Conservation (phyloP, 1,284 basidiomycete genomes). For the Ganoderma leucocontextum region DNA sequence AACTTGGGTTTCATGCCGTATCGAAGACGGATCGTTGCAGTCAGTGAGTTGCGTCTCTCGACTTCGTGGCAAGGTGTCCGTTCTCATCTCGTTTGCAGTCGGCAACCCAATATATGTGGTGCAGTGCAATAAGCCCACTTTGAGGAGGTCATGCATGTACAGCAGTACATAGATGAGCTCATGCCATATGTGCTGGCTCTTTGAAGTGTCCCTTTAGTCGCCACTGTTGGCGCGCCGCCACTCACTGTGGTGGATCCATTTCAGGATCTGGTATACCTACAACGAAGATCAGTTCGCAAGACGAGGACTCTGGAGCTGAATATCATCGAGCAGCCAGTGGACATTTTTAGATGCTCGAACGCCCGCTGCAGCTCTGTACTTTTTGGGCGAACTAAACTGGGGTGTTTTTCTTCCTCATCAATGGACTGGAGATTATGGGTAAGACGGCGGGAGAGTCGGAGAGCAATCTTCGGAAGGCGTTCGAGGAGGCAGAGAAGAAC, state of each 20-base stretch:
- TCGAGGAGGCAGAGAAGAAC: slow-evolving; percentile 99
- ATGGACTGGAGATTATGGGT: slow-evolving; percentile 99
- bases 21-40: slow-evolving; percentile 92
- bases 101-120: slow-evolving; percentile 88
- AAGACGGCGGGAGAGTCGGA: slow-evolving; percentile 99
- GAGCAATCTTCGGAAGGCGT: slow-evolving; percentile 96
- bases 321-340: slow-evolving; percentile 68
- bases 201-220: neutral
- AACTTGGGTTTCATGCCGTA: slow-evolving; percentile 94
- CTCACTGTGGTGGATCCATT: neutral
- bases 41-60: slow-evolving; percentile 68
- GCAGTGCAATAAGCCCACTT: slow-evolving; percentile 80
- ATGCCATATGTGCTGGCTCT: slow-evolving; percentile 67
- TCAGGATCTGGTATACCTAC: slow-evolving; percentile 94
- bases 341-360: slow-evolving; percentile 8
- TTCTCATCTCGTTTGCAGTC: slow-evolving; percentile 54
- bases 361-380: slow-evolving; percentile 9
- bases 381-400: slow-evolving; percentile 98
- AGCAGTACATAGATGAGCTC: slow-evolving; percentile 93
- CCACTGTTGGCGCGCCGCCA: neutral
- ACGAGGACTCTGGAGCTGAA: slow-evolving; percentile 74
- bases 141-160: slow-evolving; percentile 83
- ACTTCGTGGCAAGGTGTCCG: neutral
- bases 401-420: slow-evolving; percentile 99
- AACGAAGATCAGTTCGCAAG: slow-evolving; percentile 90